phyloP scores from a whole-genome alignment of 495 filamentous ascomycete genomes.

The Collariella sp. region DNA sequence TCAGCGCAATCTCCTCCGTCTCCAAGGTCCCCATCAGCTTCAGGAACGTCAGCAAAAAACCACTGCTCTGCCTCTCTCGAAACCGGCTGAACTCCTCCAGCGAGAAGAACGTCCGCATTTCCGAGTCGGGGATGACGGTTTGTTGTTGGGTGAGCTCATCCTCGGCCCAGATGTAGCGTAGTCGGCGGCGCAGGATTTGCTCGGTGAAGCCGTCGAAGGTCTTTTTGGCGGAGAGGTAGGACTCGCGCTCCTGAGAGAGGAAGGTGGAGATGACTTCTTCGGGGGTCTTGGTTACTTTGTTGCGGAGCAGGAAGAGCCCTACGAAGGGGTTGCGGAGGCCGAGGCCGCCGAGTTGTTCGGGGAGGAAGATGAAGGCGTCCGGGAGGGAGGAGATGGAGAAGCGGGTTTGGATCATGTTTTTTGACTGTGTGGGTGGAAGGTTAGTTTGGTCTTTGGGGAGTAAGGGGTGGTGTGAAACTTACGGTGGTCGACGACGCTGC shows the following conservation, averaged over 20 bases:
- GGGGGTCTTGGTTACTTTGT: conserved; percentile 26
- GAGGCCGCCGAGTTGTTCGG: conserved; percentile 46
- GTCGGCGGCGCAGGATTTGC: conserved; percentile 13
- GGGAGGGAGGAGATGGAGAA: conserved; percentile 50
- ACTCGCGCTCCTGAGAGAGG: conserved; percentile 31
- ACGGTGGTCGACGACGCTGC: conserved; percentile 30
- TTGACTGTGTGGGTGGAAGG: conserved; percentile 28
- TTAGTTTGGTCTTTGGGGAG: neutral
- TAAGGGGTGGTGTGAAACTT: neutral
- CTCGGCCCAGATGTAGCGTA: conserved; percentile 8
- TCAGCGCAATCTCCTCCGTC: conserved; percentile 15
- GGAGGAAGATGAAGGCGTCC: conserved; percentile 55
- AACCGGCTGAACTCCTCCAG: conserved; percentile 42
- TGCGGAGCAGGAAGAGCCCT: conserved; percentile 29
- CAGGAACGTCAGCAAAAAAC: conserved; percentile 4
- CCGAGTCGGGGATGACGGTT: neutral
- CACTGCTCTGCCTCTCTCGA: conserved; percentile 29
- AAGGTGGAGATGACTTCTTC: conserved; percentile 28
- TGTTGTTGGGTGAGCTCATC: neutral
- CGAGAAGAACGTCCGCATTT: conserved; percentile 31
- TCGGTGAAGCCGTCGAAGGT: conserved; percentile 41
- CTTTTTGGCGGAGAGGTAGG: conserved; percentile 24
- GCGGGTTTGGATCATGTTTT: conserved; percentile 40
- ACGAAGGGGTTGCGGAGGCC: conserved; percentile 50
- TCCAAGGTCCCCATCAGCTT: conserved; percentile 18